Evolutionary conservation across 2,329 filamentous ascomycete species (phyloP).

Genomic region (Capronia epimyces): DNA sequence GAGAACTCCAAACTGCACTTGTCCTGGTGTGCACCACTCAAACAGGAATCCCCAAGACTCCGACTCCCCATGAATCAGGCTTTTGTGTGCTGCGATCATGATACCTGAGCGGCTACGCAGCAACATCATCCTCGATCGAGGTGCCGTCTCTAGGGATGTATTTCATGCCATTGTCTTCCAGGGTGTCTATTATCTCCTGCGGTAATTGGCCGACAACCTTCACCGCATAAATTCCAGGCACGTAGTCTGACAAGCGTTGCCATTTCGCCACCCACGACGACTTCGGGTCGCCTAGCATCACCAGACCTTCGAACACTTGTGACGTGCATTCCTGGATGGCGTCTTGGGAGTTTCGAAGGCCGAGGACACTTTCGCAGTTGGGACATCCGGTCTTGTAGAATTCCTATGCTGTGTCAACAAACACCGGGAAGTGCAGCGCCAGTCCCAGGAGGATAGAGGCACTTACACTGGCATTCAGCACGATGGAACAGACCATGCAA

Average conservation of each 20-base stretch:
- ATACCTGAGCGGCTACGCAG: conserved; percentile 3
- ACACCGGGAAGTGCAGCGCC: background rate
- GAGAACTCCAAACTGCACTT: background rate
- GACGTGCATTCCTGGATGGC: conserved; percentile 89
- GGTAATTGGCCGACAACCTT: conserved; percentile 76
- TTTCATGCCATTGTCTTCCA: conserved; percentile 56
- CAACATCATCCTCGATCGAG: conserved; percentile 40
- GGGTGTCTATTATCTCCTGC: conserved; percentile 51
- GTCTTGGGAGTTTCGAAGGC: conserved; percentile 71
- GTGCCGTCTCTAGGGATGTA: conserved; percentile 54
- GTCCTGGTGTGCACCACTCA: background rate
- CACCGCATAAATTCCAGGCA: conserved; percentile 83
- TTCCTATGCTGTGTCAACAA: conserved; percentile 54
- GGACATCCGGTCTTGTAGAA: conserved; percentile 86
- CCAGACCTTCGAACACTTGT: conserved; percentile 89
- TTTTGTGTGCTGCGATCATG: background rate
- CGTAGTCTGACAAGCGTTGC: conserved; percentile 85
- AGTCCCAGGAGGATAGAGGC: conserved; percentile 18
- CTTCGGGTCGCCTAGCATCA: conserved; percentile 74
- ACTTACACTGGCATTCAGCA: conserved; percentile 70
- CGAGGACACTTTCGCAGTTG: conserved; percentile 91
- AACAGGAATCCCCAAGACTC: background rate
- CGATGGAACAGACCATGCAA: conserved; percentile 97
- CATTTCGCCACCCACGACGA: conserved; percentile 94
- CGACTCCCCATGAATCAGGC: too few species aligned